Conservation (phyloP, 1,284 basidiomycete genomes). For the Ceratobasidium sp. region DNA sequence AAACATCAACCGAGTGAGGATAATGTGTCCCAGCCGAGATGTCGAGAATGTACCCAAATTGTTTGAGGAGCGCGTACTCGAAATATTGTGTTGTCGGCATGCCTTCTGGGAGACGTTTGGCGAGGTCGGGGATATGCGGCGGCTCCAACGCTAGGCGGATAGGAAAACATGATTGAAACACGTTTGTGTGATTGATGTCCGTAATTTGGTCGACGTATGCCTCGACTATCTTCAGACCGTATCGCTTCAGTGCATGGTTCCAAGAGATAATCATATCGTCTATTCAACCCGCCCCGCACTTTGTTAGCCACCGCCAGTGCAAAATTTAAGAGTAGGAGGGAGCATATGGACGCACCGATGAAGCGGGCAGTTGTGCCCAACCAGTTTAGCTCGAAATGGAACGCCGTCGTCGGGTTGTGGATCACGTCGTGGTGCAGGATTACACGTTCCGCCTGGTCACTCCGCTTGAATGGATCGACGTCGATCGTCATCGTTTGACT, state of each 20-base stretch:
- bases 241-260: slow-evolving; percentile 86
- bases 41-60: slow-evolving; percentile 86
- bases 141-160: slow-evolving; percentile 77
- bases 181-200: slow-evolving; percentile 82
- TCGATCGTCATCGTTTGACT: slow-evolving; percentile 90
- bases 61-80: slow-evolving; percentile 79
- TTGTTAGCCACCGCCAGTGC: neutral
- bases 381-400: slow-evolving; percentile 98
- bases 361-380: slow-evolving; percentile 95
- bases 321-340: neutral
- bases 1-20: slow-evolving; percentile 81
- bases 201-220: slow-evolving; percentile 89
- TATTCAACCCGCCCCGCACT: neutral
- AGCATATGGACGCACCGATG: slow-evolving; percentile 62
- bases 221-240: slow-evolving; percentile 92
- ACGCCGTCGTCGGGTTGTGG: slow-evolving; percentile 89
- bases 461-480: slow-evolving; percentile 81
- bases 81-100: slow-evolving; percentile 76
- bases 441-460: slow-evolving; percentile 87
- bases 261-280: slow-evolving; percentile 87
- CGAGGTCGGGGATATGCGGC: slow-evolving; percentile 73
- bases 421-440: slow-evolving; percentile 91
- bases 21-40: slow-evolving; percentile 83
- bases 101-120: slow-evolving; percentile 72
- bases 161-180: slow-evolving; percentile 89